Evolutionary conservation across 176 grass and related monocot genomes (phyloP).

Genomic region (Aegilops umbellulata): DNA sequence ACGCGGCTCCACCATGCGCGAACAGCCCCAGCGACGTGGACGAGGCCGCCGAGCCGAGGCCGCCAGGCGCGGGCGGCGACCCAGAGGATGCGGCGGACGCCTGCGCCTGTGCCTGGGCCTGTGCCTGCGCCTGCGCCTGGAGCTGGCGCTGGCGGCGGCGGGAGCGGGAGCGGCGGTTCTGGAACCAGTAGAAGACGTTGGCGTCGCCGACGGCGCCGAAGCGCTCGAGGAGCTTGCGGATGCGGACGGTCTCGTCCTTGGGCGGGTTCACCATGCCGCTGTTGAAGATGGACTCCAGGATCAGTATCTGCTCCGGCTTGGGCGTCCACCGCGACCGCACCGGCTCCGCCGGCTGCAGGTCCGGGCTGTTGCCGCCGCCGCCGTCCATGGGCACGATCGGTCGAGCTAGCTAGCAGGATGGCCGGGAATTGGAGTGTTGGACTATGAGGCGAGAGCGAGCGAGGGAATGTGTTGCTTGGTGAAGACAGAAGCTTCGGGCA

Average conservation of each 20-base stretch:
- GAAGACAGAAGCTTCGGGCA: not conserved
- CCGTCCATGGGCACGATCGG: not conserved
- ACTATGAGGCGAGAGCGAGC: not conserved
- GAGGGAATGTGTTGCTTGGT: not conserved
- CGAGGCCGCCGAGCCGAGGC: not conserved
- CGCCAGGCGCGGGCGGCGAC: conserved; percentile 18
- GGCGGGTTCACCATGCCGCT: conserved; percentile 96
- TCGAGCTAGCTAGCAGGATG: not conserved
- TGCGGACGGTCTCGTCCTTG: conserved; percentile 91
- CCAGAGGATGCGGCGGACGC: conserved; percentile 10
- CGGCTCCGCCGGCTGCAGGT: conserved; percentile 43
- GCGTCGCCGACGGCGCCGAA: conserved; percentile 91
- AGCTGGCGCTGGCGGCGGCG: conserved; percentile 90
- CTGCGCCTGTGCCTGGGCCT: conserved; percentile 21
- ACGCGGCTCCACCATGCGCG: conserved; percentile 23
- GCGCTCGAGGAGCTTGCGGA: conserved; percentile 91
- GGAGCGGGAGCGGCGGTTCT: conserved; percentile 84
- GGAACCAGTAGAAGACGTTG: conserved; percentile 99
- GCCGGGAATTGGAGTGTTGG: not conserved
- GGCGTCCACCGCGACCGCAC: conserved; percentile 87
- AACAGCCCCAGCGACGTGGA: conserved; percentile 18
- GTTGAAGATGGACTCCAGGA: conserved; percentile 98
- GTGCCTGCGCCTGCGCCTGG: conserved; percentile 41
- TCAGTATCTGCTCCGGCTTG: conserved; percentile 93
- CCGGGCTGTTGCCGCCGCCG: conserved; percentile 39